Percentiles rank a stretch among this genome's conserved stretches.
Conservation (phyloP, 116 monocot genomes). For the Dioscorea cayenensis region DNA sequence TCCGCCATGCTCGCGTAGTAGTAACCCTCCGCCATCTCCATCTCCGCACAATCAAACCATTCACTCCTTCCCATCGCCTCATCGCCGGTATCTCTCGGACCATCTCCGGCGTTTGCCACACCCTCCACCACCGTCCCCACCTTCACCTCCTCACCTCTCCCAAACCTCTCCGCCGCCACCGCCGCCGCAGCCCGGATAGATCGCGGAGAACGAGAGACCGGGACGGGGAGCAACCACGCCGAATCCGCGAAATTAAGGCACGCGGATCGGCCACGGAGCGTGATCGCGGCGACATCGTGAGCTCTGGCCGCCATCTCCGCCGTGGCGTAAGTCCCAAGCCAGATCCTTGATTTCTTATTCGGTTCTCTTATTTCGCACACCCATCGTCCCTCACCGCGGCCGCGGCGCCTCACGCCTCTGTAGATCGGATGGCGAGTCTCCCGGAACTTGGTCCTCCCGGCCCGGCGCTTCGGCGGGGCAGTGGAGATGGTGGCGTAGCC, state of each 20-base stretch:
- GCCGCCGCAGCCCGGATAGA: slow-evolving; percentile 50
- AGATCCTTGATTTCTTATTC: slow-evolving; percentile 42
- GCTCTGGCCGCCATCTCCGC: slow-evolving; percentile 62
- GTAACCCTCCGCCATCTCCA: slow-evolving; percentile 3
- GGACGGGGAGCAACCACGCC: slow-evolving; percentile 35
- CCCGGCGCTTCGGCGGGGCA: slow-evolving; percentile 48
- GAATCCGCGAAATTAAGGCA: slow-evolving; percentile 88
- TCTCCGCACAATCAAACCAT: background rate
- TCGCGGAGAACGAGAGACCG: slow-evolving; percentile 18
- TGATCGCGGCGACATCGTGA: slow-evolving; percentile 58
- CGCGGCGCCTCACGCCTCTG: slow-evolving; percentile 49
- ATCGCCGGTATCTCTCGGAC: no score
- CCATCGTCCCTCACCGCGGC: slow-evolving; percentile 39
- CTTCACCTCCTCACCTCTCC: slow-evolving; percentile 5
- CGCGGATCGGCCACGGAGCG: slow-evolving; percentile 45
- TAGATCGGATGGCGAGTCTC: slow-evolving; percentile 72
- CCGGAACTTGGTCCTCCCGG: slow-evolving; percentile 69
- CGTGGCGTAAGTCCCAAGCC: slow-evolving; percentile 48
- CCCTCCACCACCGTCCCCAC: background rate
- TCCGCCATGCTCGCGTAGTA: slow-evolving; percentile 4
- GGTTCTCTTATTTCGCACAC: slow-evolving; percentile 65
- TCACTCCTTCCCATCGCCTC: background rate
- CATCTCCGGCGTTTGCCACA: background rate
- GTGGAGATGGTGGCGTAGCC: slow-evolving; percentile 61
- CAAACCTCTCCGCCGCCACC: slow-evolving; percentile 38